These are phyloP conservation scores for Xylariaceae sp. DNA, from an alignment of 2,329 filamentous ascomycete species.

Conservation along the genomic window DNA sequence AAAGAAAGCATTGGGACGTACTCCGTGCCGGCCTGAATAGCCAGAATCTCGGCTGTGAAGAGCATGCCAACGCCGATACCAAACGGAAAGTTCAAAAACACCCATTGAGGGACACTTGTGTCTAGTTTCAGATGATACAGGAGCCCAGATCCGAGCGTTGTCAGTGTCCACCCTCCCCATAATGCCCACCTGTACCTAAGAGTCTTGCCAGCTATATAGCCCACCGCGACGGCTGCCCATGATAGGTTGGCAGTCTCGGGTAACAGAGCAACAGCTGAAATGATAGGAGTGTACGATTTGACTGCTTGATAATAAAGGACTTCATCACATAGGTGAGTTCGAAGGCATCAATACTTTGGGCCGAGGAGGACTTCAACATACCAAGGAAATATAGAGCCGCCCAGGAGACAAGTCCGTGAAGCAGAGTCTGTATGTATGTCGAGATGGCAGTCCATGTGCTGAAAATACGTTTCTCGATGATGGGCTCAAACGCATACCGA, in stretches of 20 bases:
- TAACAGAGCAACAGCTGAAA: too few relatives aligned
- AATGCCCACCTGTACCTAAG: slow-evolving; percentile 58
- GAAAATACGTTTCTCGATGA: slow-evolving; percentile 13
- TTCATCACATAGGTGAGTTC: too few relatives aligned
- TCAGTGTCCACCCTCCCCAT: slow-evolving; percentile 57
- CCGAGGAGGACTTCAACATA: too few relatives aligned
- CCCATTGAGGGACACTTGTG: slow-evolving; percentile 50
- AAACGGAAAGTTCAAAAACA: slow-evolving; percentile 53
- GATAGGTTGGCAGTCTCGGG: slow-evolving; percentile 57
- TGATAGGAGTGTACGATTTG: too few relatives aligned
- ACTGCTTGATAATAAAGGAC: too few relatives aligned
- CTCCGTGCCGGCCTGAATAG: slow-evolving; percentile 54
- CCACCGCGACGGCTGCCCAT: slow-evolving; percentile 53
- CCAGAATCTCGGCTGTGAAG: slow-evolving; percentile 59
- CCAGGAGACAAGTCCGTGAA: slow-evolving; percentile 14
- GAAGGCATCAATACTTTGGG: too few relatives aligned
- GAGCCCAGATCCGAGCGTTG: slow-evolving; percentile 54
- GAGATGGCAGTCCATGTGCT: slow-evolving; percentile 11
- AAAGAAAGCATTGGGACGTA: too few relatives aligned
- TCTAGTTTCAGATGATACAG: slow-evolving; percentile 40
- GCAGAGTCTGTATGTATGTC: slow-evolving; percentile 12
- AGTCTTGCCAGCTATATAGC: slow-evolving; percentile 45
- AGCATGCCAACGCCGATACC: slow-evolving; percentile 53
- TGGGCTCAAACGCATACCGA: slow-evolving; percentile 45
- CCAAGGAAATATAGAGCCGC: slow-evolving; percentile 27